Evolutionary conservation across 345 rosid species (phyloP).

Genomic region (Aurinia saxatilis): DNA sequence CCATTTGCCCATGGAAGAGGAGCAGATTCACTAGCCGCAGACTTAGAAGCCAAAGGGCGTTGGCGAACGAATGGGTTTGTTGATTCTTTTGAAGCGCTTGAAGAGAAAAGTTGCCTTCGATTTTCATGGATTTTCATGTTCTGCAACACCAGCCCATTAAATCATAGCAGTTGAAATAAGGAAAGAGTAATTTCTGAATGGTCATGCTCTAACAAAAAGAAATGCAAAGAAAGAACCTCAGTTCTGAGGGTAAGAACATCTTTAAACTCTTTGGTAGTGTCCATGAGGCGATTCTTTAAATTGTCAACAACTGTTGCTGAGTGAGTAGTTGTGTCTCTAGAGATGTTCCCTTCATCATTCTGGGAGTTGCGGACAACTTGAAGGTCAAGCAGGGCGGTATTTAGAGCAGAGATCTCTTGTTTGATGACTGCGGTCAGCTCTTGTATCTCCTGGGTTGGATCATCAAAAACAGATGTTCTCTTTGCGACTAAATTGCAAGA

Average conservation of each 20-base stretch:
- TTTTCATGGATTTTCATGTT: conserved; percentile 73
- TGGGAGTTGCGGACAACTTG: conserved; percentile 61
- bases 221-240: conserved; percentile 41
- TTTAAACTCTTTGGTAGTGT: conserved; percentile 75
- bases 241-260: conserved; percentile 82
- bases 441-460: conserved; percentile 78
- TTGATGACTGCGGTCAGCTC: conserved; percentile 68
- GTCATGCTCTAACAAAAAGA: not conserved
- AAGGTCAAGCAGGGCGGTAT: conserved; percentile 70
- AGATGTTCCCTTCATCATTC: conserved; percentile 43
- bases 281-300: conserved; percentile 74
- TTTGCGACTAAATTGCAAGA: conserved; percentile 53
- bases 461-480: conserved; percentile 81
- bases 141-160: conserved; percentile 35
- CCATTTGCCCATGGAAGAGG: conserved; percentile 75
- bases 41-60: conserved; percentile 60
- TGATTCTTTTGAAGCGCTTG: conserved; percentile 56
- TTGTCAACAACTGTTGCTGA: conserved; percentile 73
- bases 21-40: conserved; percentile 41
- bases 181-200: not conserved
- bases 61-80: conserved; percentile 75
- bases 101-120: conserved; percentile 72
- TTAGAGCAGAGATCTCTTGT: conserved; percentile 77
- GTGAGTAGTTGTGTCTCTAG: conserved; percentile 64
- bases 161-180: not conserved